phyloP scores from a whole-genome alignment of 768 basidiomycete species.

The Serendipita vermifera region DNA sequence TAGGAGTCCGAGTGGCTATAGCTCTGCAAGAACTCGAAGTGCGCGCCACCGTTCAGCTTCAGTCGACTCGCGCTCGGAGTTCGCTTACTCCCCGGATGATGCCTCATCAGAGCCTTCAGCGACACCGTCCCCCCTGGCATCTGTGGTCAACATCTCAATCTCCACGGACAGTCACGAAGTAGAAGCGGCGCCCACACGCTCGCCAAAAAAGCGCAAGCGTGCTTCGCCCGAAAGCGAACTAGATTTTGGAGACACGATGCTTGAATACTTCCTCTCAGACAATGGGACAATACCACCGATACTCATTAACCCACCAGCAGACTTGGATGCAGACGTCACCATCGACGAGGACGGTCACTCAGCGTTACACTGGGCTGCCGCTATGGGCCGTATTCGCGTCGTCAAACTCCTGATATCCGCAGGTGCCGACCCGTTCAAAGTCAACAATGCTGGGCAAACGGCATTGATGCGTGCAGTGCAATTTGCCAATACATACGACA shows the following conservation, averaged over 20 bases:
- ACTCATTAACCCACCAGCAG: conserved; percentile 72
- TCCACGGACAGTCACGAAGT: neutral
- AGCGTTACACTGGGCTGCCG: conserved; percentile 94
- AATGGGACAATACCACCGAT: conserved; percentile 80
- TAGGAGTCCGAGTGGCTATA: neutral
- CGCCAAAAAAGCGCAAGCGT: conserved; percentile 8
- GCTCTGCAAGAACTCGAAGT: neutral
- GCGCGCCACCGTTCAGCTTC: neutral
- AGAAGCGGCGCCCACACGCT: neutral
- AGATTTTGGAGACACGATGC: conserved; percentile 82
- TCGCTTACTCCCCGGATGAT: neutral
- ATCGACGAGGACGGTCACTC: conserved; percentile 99
- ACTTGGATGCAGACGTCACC: conserved; percentile 90
- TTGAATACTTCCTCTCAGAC: conserved; percentile 98
- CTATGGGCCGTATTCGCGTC: conserved; percentile 94
- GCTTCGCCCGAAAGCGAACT: conserved; percentile 5
- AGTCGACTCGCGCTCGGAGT: conserved; percentile 6
- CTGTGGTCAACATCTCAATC: neutral
- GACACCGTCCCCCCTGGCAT: neutral
- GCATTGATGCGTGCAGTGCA: conserved; percentile 97
- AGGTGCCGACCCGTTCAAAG: conserved; percentile 92
- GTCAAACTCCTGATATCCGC: conserved; percentile 88
- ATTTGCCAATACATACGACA: conserved; percentile 99
- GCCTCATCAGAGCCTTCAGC: neutral
- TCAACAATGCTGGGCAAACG: conserved; percentile 93